phyloP scores from a whole-genome alignment of 208 protist species.

The Leishmania turanica region DNA sequence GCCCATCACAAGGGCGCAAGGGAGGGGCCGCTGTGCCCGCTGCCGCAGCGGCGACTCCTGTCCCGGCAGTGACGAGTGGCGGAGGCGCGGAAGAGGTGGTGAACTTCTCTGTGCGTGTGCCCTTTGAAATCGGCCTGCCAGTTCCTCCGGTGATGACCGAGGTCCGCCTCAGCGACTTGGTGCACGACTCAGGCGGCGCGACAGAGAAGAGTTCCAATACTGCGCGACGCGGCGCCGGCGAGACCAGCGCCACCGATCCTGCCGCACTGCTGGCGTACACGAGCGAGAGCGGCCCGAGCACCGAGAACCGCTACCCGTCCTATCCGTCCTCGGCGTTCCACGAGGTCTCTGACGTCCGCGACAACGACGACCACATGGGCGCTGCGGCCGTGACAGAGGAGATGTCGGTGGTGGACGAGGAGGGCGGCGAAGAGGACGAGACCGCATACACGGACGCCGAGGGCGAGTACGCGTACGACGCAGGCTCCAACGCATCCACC shows the following conservation, averaged over 20 bases:
- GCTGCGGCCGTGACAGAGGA: conserved; percentile 16
- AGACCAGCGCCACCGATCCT: background rate
- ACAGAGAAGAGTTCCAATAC: too few species aligned
- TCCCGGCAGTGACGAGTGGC: background rate
- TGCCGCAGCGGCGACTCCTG: background rate
- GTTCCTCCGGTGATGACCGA: conserved; percentile 4
- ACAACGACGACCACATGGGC: conserved; percentile 7
- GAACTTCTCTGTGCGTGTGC: conserved; percentile 25
- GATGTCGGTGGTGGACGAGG: conserved; percentile 6
- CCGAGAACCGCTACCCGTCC: conserved; percentile 14
- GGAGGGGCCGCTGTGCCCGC: background rate
- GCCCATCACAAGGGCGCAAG: conserved; percentile 1
- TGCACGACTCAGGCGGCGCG: background rate
- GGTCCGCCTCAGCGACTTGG: conserved; percentile 1
- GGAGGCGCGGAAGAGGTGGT: conserved; percentile 19
- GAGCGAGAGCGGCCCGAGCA: conserved; percentile 4
- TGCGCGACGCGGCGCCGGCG: background rate
- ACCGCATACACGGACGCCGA: conserved; percentile 7
- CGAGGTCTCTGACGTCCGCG: conserved; percentile 21
- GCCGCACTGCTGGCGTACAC: background rate
- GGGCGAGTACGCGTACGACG: conserved; percentile 17
- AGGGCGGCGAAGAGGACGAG: conserved; percentile 10
- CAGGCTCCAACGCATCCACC: background rate
- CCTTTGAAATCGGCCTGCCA: conserved; percentile 29
- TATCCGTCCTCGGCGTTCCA: conserved; percentile 32